A percentile compares a stretch with the other conserved stretches of the same genome.
These are phyloP conservation scores for Neopestalotiopsis rosae DNA, from an alignment of 2,329 filamentous ascomycete genomes.

Conservation along the genomic window DNA sequence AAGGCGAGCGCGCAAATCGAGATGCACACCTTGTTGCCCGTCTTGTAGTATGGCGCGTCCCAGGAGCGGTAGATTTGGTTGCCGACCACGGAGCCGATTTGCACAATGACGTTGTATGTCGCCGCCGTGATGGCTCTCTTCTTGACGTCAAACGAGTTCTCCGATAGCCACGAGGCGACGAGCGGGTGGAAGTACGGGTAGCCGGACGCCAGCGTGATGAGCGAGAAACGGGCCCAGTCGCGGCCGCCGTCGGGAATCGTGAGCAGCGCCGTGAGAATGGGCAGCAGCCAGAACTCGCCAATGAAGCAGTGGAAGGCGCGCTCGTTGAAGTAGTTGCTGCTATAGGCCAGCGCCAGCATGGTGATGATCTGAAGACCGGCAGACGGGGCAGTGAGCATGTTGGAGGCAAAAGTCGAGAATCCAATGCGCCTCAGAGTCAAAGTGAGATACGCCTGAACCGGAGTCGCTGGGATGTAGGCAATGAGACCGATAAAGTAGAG, in stretches of 20 bases:
- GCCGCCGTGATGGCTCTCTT: slow-evolving; percentile 54
- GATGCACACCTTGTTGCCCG: slow-evolving; percentile 62
- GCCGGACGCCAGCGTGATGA: slow-evolving; percentile 58
- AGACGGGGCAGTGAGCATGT: slow-evolving; percentile 67
- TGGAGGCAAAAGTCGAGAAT: slow-evolving; percentile 64
- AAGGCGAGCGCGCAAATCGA: slow-evolving; percentile 55
- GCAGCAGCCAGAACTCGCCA: slow-evolving; percentile 57
- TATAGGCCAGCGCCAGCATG: slow-evolving; percentile 57
- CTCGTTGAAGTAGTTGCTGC: slow-evolving; percentile 60
- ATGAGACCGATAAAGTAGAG: slow-evolving; percentile 55
- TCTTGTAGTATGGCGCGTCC: slow-evolving; percentile 62
- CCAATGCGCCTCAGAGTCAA: slow-evolving; percentile 61
- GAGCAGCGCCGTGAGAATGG: slow-evolving; percentile 56
- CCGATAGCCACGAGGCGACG: slow-evolving; percentile 54
- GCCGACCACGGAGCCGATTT: slow-evolving; percentile 48
- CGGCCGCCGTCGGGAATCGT: slow-evolving; percentile 52
- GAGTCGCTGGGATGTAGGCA: slow-evolving; percentile 54
- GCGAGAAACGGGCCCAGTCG: slow-evolving; percentile 56
- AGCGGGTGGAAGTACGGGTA: slow-evolving; percentile 65
- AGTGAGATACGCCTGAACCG: slow-evolving; percentile 56
- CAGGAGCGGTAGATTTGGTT: slow-evolving; percentile 55
- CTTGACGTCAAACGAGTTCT: slow-evolving; percentile 55
- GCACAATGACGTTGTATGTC: slow-evolving; percentile 54
- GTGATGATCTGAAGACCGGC: slow-evolving; percentile 62
- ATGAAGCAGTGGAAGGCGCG: slow-evolving; percentile 58